Conservation (phyloP, 1,139 yeast genomes). For the Hyphopichia fennica region DNA sequence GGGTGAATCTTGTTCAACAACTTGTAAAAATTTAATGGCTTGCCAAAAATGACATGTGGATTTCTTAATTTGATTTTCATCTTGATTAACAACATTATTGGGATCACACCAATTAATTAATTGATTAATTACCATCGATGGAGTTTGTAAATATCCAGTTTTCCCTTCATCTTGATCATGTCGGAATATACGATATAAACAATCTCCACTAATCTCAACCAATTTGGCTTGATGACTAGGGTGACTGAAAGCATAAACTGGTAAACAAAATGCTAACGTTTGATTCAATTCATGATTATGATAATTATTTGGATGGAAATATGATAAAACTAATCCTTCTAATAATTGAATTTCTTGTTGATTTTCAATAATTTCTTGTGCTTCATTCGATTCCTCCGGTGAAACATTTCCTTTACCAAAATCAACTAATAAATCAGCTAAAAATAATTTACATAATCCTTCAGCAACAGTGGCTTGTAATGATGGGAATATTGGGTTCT, state of each 20-base stretch:
- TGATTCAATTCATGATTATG: conserved; percentile 72
- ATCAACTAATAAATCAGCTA: conserved; percentile 74
- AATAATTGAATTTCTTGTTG: conserved; percentile 44
- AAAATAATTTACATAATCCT: conserved; percentile 78
- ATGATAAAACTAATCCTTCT: conserved; percentile 69
- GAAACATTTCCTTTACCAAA: conserved; percentile 36
- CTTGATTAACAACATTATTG: conserved; percentile 55
- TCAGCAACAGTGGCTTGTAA: conserved; percentile 84
- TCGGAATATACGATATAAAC: conserved; percentile 56
- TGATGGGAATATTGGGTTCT: conserved; percentile 56
- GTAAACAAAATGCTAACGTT: conserved; percentile 83
- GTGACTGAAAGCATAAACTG: conserved; percentile 85
- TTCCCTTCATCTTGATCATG: conserved; percentile 20
- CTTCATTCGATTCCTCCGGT: conserved; percentile 6
- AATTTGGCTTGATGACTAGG: conserved; percentile 69
- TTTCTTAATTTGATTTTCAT: conserved; percentile 36
- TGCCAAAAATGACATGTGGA: conserved; percentile 60
- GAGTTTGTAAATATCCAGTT: conserved; percentile 27
- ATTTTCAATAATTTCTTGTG: conserved; percentile 10
- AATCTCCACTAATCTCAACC: conserved; percentile 65
- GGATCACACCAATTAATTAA: conserved; percentile 89
- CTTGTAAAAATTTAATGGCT: conserved; percentile 54
- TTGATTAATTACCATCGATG: conserved; percentile 70
- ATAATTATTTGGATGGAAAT: conserved; percentile 68
- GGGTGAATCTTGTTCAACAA: conserved; percentile 50